These are phyloP conservation scores for Boletus vermiculosoides DNA, from an alignment of 768 basidiomycete genomes.

Conservation along the genomic window DNA sequence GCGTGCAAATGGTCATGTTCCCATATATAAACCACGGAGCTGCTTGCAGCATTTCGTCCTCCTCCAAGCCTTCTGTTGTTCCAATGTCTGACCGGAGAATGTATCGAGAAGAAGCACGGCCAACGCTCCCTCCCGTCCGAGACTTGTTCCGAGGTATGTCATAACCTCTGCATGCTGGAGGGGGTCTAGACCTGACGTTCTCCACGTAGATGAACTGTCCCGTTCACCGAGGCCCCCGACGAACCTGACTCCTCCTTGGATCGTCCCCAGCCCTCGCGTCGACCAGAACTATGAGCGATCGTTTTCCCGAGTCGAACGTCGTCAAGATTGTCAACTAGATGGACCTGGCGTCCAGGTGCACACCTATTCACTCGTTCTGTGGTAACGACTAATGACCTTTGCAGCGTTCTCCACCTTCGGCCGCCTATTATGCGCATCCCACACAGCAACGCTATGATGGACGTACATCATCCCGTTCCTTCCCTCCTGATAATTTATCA, in stretches of 20 bases:
- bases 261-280: slow-evolving; percentile 42
- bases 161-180: neutral
- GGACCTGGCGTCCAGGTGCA: slow-evolving; percentile 35
- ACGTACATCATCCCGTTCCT: slow-evolving; percentile 19
- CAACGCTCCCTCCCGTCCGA: slow-evolving; percentile 69
- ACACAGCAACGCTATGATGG: slow-evolving; percentile 30
- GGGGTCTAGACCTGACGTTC: slow-evolving; percentile 1
- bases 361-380: neutral
- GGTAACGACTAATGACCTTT: slow-evolving; percentile 3
- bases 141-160: slow-evolving; percentile 61
- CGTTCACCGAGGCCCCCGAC: slow-evolving; percentile 38
- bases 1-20: slow-evolving; percentile 22
- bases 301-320: slow-evolving; percentile 25
- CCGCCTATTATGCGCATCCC: slow-evolving; percentile 20
- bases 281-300: slow-evolving; percentile 26
- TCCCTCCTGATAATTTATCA: slow-evolving; percentile 23
- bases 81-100: slow-evolving; percentile 30
- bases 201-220: slow-evolving; percentile 46
- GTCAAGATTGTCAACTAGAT: slow-evolving; percentile 23
- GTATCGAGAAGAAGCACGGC: slow-evolving; percentile 37
- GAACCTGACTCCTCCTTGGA: slow-evolving; percentile 43
- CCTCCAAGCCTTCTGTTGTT: slow-evolving; percentile 17
- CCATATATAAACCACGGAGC: slow-evolving; percentile 26
- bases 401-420: slow-evolving; percentile 24
- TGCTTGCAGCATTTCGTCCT: slow-evolving; percentile 2